These are phyloP conservation scores for Halocafeteria seosinensis DNA, from an alignment of 108 stramenopile species.

Conservation along the genomic window DNA sequence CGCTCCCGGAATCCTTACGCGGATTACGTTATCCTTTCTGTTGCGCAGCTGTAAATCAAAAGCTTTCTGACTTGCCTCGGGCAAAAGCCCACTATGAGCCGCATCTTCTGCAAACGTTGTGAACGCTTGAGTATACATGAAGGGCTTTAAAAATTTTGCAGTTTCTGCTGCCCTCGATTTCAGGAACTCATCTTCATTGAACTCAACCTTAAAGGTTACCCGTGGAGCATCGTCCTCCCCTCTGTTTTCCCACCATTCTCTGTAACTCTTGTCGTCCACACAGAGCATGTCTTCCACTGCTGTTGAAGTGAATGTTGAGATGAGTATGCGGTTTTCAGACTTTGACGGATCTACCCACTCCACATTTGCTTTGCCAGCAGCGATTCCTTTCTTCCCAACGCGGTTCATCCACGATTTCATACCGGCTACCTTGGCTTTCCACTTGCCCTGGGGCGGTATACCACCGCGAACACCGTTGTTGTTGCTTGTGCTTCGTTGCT, in stretches of 20 bases:
- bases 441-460: background rate
- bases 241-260: background rate
- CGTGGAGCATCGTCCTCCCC: background rate
- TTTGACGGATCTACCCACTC: no score
- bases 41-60: no score
- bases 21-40: no score
- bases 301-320: background rate
- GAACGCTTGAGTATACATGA: background rate
- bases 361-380: no score
- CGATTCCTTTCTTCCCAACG: background rate
- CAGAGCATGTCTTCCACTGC: background rate
- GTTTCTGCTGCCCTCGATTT: background rate
- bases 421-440: background rate
- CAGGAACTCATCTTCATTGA: background rate
- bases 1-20: no score
- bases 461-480: background rate
- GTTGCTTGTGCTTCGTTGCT: background rate
- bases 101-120: background rate
- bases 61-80: no score
- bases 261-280: background rate
- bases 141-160: background rate
- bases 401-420: background rate
- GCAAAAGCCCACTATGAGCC: background rate
- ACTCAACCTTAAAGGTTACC: background rate
- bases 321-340: background rate